phyloP scores from a whole-genome alignment of 306 rosid species.

The Cucurbita pepo region DNA sequence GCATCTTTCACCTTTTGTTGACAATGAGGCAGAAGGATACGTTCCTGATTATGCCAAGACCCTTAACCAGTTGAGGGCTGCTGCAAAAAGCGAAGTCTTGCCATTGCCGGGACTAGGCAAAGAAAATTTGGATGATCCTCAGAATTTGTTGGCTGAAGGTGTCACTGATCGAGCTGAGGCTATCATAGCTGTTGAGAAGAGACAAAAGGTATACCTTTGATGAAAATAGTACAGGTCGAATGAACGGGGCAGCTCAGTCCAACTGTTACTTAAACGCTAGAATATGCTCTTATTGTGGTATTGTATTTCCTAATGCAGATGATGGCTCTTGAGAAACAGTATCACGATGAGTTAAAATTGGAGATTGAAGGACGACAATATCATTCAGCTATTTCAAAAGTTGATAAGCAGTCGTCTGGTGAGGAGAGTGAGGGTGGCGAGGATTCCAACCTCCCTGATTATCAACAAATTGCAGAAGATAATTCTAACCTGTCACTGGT shows the following conservation, averaged over 20 bases:
- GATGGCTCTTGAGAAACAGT: conserved; percentile 47
- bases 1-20: conserved; percentile 79
- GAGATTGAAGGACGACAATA: conserved; percentile 41
- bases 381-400: not conserved
- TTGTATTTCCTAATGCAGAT: conserved; percentile 31
- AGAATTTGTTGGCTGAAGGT: conserved; percentile 53
- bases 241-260: too few relatives aligned
- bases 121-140: conserved; percentile 71
- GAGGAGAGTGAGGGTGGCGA: conserved; percentile 11
- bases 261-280: not conserved
- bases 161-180: conserved; percentile 66
- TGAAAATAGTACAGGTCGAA: not conserved
- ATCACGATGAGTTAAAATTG: conserved; percentile 56
- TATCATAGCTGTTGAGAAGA: conserved; percentile 53
- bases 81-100: conserved; percentile 53
- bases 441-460: conserved; percentile 22
- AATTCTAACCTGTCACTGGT: conserved; percentile 13
- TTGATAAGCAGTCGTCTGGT: too few relatives aligned
- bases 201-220: conserved; percentile 36
- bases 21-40: conserved; percentile 63
- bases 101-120: conserved; percentile 63
- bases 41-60: conserved; percentile 87
- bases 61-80: conserved; percentile 52
- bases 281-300: not conserved
- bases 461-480: conserved; percentile 22